Conservation (phyloP, 139 green algal genomes). For the Tetraselmis striata region DNA sequence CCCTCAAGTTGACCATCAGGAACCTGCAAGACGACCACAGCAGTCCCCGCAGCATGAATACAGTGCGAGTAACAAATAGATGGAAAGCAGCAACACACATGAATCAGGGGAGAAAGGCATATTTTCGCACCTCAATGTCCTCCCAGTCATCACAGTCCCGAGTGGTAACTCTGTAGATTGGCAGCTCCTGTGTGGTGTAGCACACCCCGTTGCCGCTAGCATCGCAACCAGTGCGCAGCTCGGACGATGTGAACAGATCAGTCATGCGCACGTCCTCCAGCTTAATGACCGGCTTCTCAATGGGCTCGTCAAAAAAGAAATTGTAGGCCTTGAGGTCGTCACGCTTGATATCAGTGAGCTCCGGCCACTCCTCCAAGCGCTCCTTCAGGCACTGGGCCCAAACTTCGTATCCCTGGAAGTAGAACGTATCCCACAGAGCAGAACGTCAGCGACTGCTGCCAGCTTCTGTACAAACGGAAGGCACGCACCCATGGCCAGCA, state of each 20-base stretch:
- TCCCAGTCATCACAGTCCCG: background rate
- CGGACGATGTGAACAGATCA: background rate
- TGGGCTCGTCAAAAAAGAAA: background rate
- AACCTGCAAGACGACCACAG: too few relatives aligned
- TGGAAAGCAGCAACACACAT: too few relatives aligned
- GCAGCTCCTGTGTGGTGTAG: background rate
- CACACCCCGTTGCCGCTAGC: background rate
- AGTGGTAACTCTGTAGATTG: background rate
- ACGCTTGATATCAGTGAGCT: background rate
- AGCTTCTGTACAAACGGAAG: too few relatives aligned
- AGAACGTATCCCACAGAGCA: too few relatives aligned
- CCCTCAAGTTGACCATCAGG: background rate
- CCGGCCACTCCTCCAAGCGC: background rate
- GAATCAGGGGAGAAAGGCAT: too few relatives aligned
- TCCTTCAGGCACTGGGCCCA: background rate
- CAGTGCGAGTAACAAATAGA: too few relatives aligned
- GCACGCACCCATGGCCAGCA: too few relatives aligned
- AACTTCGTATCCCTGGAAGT: background rate
- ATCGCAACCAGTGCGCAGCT: background rate
- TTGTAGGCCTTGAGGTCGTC: background rate
- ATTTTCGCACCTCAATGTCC: background rate
- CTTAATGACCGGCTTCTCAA: background rate
- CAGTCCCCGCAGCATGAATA: too few relatives aligned
- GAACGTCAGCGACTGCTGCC: too few relatives aligned
- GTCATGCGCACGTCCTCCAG: background rate